These are phyloP conservation scores for Pestalotiopsis sp. DNA, from an alignment of 2,329 filamentous ascomycete species.

Conservation along the genomic window DNA sequence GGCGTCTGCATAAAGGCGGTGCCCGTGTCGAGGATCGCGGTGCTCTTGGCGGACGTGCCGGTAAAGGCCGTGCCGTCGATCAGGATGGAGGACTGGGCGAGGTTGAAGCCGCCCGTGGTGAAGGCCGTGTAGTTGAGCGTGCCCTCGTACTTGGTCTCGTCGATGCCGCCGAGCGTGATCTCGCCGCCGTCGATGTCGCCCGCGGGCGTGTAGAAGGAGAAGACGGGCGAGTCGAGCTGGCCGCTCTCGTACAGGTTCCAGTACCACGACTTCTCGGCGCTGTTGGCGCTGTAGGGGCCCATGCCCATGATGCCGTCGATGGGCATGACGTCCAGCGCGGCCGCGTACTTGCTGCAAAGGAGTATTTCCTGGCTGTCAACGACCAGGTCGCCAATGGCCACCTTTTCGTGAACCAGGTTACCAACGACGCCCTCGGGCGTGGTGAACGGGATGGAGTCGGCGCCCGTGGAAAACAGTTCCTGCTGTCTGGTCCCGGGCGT, in stretches of 20 bases:
- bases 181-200: slow-evolving; percentile 24
- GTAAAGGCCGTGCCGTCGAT: slow-evolving; percentile 11
- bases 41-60: slow-evolving; percentile 12
- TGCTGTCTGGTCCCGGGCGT: slow-evolving; percentile 20
- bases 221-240: slow-evolving; percentile 27
- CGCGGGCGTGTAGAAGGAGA: slow-evolving; percentile 30
- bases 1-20: slow-evolving; percentile 34
- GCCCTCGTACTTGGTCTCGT: slow-evolving; percentile 31
- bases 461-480: slow-evolving; percentile 28
- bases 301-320: slow-evolving; percentile 39
- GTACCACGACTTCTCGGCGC: slow-evolving; percentile 23
- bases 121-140: slow-evolving; percentile 22
- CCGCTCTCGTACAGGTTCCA: slow-evolving; percentile 31
- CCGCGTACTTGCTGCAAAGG: slow-evolving; percentile 32
- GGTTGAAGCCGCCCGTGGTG: slow-evolving; percentile 23
- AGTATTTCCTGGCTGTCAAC: slow-evolving; percentile 30
- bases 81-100: slow-evolving; percentile 19
- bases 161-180: slow-evolving; percentile 36
- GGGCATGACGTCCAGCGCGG: slow-evolving; percentile 25
- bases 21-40: slow-evolving; percentile 34
- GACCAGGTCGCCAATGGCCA: slow-evolving; percentile 27
- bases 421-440: slow-evolving; percentile 26
- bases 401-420: slow-evolving; percentile 29
- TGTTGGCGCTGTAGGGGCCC: slow-evolving; percentile 10
- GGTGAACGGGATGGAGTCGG: slow-evolving; percentile 29